These are phyloP conservation scores for Tuber umbilicatum DNA, from an alignment of 495 filamentous ascomycete genomes.

Conservation along the genomic window DNA sequence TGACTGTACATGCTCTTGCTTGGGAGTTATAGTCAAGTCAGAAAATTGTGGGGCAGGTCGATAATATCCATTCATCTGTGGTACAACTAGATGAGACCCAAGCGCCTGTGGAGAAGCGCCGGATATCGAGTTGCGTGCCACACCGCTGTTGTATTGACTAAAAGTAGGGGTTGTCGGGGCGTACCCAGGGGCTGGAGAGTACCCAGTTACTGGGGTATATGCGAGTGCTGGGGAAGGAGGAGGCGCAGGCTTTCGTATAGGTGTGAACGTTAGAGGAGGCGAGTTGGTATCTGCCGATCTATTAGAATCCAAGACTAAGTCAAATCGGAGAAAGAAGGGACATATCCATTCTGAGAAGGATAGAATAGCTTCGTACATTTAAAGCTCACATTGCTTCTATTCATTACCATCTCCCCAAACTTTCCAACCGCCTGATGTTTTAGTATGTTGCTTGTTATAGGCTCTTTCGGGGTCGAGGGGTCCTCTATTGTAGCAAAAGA, in stretches of 20 bases:
- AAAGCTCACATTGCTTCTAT: conserved; percentile 36
- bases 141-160: conserved; percentile 18
- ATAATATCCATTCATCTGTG: conserved; percentile 27
- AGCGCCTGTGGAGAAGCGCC: conserved; percentile 8
- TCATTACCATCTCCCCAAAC: conserved; percentile 40
- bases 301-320: background rate
- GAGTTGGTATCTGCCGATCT: conserved; percentile 21
- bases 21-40: conserved; percentile 9
- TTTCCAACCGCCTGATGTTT: conserved; percentile 35
- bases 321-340: background rate
- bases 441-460: conserved; percentile 31
- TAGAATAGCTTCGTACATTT: conserved; percentile 31
- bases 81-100: background rate
- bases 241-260: conserved; percentile 8
- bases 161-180: conserved; percentile 17
- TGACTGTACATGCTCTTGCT: conserved; percentile 10
- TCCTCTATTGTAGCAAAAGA: conserved; percentile 11
- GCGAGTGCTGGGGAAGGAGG: conserved; percentile 7
- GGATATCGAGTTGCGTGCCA: conserved; percentile 11
- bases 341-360: conserved; percentile 20
- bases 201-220: conserved; percentile 3
- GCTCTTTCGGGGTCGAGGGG: background rate
- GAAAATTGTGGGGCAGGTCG: conserved; percentile 10
- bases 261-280: conserved; percentile 11
- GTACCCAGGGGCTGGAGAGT: conserved; percentile 17